Evolutionary conservation across 192 early-diverging fungal genomes (phyloP).

Genomic region (Umbelopsis isabellina): DNA sequence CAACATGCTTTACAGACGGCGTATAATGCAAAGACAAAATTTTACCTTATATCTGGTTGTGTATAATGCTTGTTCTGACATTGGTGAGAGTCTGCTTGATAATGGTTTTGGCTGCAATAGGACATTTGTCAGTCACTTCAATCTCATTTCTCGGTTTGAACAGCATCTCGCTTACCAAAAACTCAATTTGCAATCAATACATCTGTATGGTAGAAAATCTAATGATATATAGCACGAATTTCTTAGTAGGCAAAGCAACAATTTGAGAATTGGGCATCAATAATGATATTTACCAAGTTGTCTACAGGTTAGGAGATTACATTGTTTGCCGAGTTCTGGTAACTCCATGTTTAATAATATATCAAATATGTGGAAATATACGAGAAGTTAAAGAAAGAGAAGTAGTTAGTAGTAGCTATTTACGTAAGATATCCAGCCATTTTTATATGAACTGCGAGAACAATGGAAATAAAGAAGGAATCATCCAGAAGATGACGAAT

Average conservation of each 20-base stretch:
- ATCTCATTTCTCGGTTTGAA: background rate
- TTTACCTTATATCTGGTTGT: background rate
- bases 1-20: background rate
- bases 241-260: too few relatives aligned
- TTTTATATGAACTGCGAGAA: background rate
- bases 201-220: conserved; percentile 11
- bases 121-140: background rate
- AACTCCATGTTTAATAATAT: conserved; percentile 9
- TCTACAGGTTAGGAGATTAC: background rate
- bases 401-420: background rate
- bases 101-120: background rate
- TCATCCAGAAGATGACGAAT: conserved; percentile 21
- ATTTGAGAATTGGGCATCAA: too few relatives aligned
- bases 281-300: conserved; percentile 5
- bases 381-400: background rate
- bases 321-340: conserved; percentile 1
- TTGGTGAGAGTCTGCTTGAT: background rate
- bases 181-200: background rate
- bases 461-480: background rate
- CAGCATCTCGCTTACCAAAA: background rate
- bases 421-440: conserved; percentile 5
- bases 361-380: background rate
- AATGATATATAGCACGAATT: too few relatives aligned
- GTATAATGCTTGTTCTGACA: background rate
- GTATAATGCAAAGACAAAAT: too few relatives aligned